These are phyloP conservation scores for Trypanosoma lewisi DNA, from an alignment of 208 protist species.

Conservation along the genomic window DNA sequence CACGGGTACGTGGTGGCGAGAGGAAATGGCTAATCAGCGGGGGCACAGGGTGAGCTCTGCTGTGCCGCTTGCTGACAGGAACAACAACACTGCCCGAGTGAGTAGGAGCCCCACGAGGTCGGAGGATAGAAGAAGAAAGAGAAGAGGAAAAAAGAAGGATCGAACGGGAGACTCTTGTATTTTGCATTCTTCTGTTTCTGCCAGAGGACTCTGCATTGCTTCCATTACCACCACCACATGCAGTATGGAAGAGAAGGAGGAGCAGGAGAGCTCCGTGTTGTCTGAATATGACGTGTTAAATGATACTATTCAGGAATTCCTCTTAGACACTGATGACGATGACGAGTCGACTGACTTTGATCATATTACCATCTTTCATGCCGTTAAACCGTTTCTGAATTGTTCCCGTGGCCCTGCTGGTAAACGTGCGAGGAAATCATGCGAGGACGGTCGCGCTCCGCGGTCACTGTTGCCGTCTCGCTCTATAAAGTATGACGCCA, in stretches of 20 bases:
- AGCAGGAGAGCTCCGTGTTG: conserved; percentile 48
- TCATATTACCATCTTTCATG: conserved; percentile 23
- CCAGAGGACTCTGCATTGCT: background rate
- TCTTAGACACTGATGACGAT: conserved; percentile 47
- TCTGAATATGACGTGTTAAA: conserved; percentile 72
- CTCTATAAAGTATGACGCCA: background rate
- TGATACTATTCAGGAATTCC: conserved; percentile 64
- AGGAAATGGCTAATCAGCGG: background rate
- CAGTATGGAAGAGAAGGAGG: background rate
- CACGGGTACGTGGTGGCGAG: too few relatives aligned
- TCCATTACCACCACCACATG: background rate
- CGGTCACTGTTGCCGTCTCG: background rate
- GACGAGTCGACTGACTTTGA: conserved; percentile 26
- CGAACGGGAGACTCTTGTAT: background rate
- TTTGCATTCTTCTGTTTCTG: background rate
- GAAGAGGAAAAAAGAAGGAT: background rate
- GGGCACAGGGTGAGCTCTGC: background rate
- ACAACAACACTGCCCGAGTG: background rate
- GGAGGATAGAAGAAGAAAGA: background rate
- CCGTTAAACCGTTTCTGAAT: conserved; percentile 9
- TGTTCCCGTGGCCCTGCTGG: background rate
- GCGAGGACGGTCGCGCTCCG: background rate
- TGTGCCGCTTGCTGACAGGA: background rate
- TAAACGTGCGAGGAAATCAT: background rate
- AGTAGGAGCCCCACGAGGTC: background rate